These are phyloP conservation scores for Basipetospora chlamydospora DNA, from an alignment of 2,329 filamentous ascomycete species.

Conservation along the genomic window DNA sequence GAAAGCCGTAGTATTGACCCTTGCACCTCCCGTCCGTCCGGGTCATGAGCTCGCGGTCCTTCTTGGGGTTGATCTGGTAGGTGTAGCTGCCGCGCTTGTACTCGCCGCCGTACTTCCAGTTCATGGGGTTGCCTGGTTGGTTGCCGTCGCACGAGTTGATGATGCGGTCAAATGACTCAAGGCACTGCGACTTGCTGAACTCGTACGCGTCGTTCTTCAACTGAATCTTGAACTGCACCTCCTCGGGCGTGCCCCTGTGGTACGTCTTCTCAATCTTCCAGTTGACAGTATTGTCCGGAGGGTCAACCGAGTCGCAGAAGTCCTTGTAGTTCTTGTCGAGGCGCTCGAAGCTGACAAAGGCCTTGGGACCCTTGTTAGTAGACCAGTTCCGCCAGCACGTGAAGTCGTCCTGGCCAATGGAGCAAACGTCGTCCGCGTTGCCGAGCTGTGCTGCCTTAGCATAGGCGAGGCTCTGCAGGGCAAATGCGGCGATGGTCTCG, in stretches of 20 bases:
- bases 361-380: slow-evolving; percentile 11
- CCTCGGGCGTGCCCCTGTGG: slow-evolving; percentile 15
- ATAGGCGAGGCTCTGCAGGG: slow-evolving; percentile 6
- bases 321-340: slow-evolving; percentile 14
- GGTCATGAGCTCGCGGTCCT: background rate
- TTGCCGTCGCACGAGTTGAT: slow-evolving; percentile 16
- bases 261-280: slow-evolving; percentile 13
- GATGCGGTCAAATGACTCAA: slow-evolving; percentile 10
- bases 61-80: slow-evolving; percentile 11
- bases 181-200: slow-evolving; percentile 10
- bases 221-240: slow-evolving; percentile 11
- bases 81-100: slow-evolving; percentile 13
- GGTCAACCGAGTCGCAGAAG: slow-evolving; percentile 14
- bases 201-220: slow-evolving; percentile 6
- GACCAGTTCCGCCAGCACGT: slow-evolving; percentile 15
- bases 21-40: background rate
- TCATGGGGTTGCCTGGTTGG: slow-evolving; percentile 14
- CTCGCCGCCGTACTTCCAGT: slow-evolving; percentile 16
- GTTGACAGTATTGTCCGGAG: slow-evolving; percentile 8
- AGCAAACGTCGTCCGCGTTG: slow-evolving; percentile 8
- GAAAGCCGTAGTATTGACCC: background rate
- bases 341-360: slow-evolving; percentile 11
- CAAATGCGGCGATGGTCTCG: slow-evolving; percentile 15
- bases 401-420: slow-evolving; percentile 9
- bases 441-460: background rate